Evolutionary conservation across 371 early-diverging fungal genomes (phyloP), one percentile per base, ranked within the genome.

Genomic region (Rhizopus stolonifer): DNA sequence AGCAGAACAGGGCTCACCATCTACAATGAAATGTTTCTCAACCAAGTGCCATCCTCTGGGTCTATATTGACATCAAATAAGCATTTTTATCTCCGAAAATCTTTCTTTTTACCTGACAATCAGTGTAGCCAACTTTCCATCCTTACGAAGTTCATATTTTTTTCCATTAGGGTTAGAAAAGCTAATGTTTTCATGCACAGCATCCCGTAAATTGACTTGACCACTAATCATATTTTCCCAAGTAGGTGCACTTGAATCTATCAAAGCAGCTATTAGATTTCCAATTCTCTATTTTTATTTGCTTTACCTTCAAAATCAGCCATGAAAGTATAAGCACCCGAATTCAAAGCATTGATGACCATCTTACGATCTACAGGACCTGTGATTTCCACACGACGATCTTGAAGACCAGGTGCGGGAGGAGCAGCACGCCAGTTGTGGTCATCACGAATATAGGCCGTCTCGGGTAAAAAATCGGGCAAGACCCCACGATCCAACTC

Each of bases 21-120:
- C 96, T 26, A 96, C 74, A 38, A 94, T 70, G 44, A 96, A 70
- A 63, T 95, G 97, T 71, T 90, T 91, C 72, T 96, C 97, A 58
- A 91, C 91, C 86, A 96, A 79, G 70, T 96, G 97, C 97, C 97
- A 96, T 23, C 96, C 97, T 76, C 97, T 90, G 52, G 97, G 96
- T 42, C 96, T 83, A 52, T 54, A n/a, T 25, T 15, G 8, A 3
- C 3, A 14, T 36, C 6, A 36, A n/a, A 26, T 32, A 18, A 24
- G 10, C 13, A 32, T 19, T n/a, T 33, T 13, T 3, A 14, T n/a
- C 4, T n/a, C 5, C 23, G 8, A 2, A 1, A 11, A 44, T 36
- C 8, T 33, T 33, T 46, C 36, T 3, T 5, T 4, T 31, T 80
- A 89, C 90, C 90, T 85, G 47, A 96, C 95, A 49, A 97, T 67